Percentiles rank a stretch among this genome's conserved stretches.
Conservation (phyloP, 2,329 filamentous ascomycete species). For the Nothophaeocryptopus gaeumannii region DNA sequence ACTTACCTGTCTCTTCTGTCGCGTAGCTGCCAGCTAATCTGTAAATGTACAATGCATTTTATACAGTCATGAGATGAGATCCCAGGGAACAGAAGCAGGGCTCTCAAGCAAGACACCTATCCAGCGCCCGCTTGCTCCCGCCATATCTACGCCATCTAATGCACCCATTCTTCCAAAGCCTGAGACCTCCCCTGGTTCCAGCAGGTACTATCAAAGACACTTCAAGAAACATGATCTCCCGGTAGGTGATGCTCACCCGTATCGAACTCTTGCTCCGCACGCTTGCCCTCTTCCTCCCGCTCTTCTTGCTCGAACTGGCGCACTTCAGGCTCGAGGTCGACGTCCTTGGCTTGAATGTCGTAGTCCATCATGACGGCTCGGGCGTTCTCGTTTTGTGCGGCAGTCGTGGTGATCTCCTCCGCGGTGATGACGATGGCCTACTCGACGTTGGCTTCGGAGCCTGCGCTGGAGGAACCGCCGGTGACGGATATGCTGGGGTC, state of each 20-base stretch:
- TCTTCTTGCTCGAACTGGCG: too few relatives aligned
- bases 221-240: neutral
- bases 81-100: neutral
- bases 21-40: too few relatives aligned
- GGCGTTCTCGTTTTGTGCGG: constrained; percentile 31
- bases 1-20: too few relatives aligned
- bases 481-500: constrained; percentile 60
- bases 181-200: neutral
- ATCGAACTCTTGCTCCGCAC: neutral
- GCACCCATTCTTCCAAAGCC: constrained; percentile 6
- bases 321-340: too few relatives aligned
- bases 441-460: constrained; percentile 31
- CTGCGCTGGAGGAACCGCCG: constrained; percentile 27
- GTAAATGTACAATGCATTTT: constrained; percentile 17
- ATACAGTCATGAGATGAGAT: constrained; percentile 18
- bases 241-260: neutral
- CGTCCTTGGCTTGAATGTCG: too few relatives aligned
- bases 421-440: constrained; percentile 16
- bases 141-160: constrained; percentile 11
- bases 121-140: constrained; percentile 10
- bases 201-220: neutral
- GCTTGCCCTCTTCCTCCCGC: too few relatives aligned
- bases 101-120: constrained; percentile 2
- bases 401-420: constrained; percentile 24
- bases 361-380: constrained; percentile 20